These are phyloP conservation scores for Naganishia randhawae DNA, from an alignment of 768 basidiomycete species.

Conservation along the genomic window DNA sequence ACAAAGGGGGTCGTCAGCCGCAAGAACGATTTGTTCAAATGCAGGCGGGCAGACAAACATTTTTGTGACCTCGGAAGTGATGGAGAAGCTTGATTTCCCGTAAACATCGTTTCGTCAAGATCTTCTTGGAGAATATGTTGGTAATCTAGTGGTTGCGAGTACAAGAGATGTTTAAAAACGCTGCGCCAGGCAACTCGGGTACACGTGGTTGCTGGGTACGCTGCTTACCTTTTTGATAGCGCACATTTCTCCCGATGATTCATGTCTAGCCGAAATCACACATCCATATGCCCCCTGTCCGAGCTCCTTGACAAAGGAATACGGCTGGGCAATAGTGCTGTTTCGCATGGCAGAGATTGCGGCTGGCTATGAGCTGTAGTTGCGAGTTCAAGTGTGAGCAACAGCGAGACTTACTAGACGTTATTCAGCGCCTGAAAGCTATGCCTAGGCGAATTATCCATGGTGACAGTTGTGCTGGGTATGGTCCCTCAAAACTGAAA, in stretches of 20 bases:
- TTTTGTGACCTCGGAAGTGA: slow-evolving; percentile 99
- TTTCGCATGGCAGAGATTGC: neutral
- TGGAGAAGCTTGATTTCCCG: slow-evolving; percentile 86
- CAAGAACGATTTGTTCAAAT: neutral
- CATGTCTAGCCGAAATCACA: slow-evolving; percentile 66
- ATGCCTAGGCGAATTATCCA: slow-evolving; percentile 49
- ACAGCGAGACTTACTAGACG: slow-evolving; percentile 40
- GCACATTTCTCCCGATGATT: slow-evolving; percentile 49
- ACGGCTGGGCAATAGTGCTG: slow-evolving; percentile 33
- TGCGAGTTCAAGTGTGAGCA: neutral
- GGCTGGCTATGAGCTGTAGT: neutral
- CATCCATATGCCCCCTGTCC: slow-evolving; percentile 94
- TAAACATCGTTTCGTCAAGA: slow-evolving; percentile 92
- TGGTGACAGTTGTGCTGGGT: slow-evolving; percentile 7
- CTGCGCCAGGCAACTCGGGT: neutral
- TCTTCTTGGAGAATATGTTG: slow-evolving; percentile 54
- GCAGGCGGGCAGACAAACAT: slow-evolving; percentile 58
- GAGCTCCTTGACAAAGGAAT: slow-evolving; percentile 87
- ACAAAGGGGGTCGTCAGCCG: neutral
- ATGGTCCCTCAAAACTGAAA: neutral
- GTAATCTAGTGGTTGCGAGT: slow-evolving; percentile 38
- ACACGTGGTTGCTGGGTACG: neutral
- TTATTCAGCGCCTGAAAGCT: slow-evolving; percentile 48
- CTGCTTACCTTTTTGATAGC: slow-evolving; percentile 38
- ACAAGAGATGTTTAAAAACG: neutral